Conservation (phyloP, 495 filamentous ascomycete genomes). For the Hypoxylon subgilvum region DNA sequence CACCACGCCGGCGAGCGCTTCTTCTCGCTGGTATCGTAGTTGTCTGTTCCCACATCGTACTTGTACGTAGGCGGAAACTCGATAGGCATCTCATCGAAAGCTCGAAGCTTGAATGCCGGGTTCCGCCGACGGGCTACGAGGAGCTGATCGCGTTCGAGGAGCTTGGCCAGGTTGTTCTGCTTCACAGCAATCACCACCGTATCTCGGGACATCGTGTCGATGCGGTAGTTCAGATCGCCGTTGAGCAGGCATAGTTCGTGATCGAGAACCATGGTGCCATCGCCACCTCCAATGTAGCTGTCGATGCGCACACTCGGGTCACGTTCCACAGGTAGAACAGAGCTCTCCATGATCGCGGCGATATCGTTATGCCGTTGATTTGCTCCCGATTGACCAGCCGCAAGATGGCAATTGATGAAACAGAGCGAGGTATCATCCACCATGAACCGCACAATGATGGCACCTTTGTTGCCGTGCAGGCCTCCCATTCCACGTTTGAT, state of each 20-base stretch:
- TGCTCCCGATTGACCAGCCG: slow-evolving; percentile 89
- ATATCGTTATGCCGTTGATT: slow-evolving; percentile 92
- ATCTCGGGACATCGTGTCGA: slow-evolving; percentile 94
- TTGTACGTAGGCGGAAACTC: slow-evolving; percentile 96
- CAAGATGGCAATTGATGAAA: slow-evolving; percentile 97
- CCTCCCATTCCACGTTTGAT: slow-evolving; percentile 96
- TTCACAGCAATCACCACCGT: slow-evolving; percentile 84
- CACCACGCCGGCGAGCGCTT: slow-evolving; percentile 97
- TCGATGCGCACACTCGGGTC: slow-evolving; percentile 67
- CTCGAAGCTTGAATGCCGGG: slow-evolving; percentile 82
- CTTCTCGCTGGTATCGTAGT: slow-evolving; percentile 94
- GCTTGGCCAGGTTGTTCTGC: slow-evolving; percentile 78
- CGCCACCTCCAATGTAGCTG: slow-evolving; percentile 85
- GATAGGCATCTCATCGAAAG: slow-evolving; percentile 85
- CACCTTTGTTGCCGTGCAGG: slow-evolving; percentile 93
- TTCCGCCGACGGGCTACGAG: slow-evolving; percentile 85
- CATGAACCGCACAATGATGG: slow-evolving; percentile 86
- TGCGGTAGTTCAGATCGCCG: slow-evolving; percentile 97
- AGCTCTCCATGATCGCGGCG: slow-evolving; percentile 82
- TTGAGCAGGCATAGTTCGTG: slow-evolving; percentile 96
- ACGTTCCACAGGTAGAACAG: slow-evolving; percentile 70
- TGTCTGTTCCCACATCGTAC: slow-evolving; percentile 93
- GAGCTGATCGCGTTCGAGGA: slow-evolving; percentile 94
- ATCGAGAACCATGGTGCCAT: slow-evolving; percentile 94
- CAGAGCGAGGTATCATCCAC: slow-evolving; percentile 92